phyloP scores from a whole-genome alignment of 2,329 filamentous ascomycete species.

The Ophiostoma australiae region DNA sequence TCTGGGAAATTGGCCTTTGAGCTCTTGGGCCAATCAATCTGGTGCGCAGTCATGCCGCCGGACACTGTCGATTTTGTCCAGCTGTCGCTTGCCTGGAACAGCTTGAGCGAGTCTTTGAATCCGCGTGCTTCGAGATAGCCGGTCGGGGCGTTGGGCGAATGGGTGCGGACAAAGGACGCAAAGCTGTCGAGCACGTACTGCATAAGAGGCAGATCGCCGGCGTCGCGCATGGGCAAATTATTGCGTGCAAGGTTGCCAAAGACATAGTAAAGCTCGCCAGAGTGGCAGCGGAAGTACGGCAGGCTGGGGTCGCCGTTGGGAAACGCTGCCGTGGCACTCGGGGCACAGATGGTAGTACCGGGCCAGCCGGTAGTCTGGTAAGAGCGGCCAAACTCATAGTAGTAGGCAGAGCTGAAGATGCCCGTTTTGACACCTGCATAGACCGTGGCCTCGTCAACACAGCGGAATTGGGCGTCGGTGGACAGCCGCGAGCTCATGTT shows the following conservation, averaged over 20 bases:
- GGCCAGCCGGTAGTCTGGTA: conserved; percentile 52
- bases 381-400: conserved; percentile 56
- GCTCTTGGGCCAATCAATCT: conserved; percentile 42
- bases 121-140: conserved; percentile 43
- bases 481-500: conserved; percentile 51
- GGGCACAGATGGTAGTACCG: conserved; percentile 46
- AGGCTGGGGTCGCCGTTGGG: conserved; percentile 41
- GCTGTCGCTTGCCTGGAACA: conserved; percentile 32
- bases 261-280: conserved; percentile 50
- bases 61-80: conserved; percentile 38
- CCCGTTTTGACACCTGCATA: conserved; percentile 43
- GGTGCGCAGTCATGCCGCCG: conserved; percentile 40
- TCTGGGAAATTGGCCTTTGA: conserved; percentile 43
- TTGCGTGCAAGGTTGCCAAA: conserved; percentile 48
- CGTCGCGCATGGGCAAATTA: conserved; percentile 44
- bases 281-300: conserved; percentile 52
- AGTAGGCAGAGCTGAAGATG: conserved; percentile 49
- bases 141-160: conserved; percentile 47
- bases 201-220: conserved; percentile 37
- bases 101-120: conserved; percentile 34
- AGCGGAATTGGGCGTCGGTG: conserved; percentile 57
- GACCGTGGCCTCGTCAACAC: conserved; percentile 55
- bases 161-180: conserved; percentile 45
- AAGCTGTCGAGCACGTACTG: conserved; percentile 46
- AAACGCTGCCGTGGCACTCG: conserved; percentile 34